phyloP scores from a whole-genome alignment of 2,329 filamentous ascomycete genomes.

The Penicillium sclerotiorum region DNA sequence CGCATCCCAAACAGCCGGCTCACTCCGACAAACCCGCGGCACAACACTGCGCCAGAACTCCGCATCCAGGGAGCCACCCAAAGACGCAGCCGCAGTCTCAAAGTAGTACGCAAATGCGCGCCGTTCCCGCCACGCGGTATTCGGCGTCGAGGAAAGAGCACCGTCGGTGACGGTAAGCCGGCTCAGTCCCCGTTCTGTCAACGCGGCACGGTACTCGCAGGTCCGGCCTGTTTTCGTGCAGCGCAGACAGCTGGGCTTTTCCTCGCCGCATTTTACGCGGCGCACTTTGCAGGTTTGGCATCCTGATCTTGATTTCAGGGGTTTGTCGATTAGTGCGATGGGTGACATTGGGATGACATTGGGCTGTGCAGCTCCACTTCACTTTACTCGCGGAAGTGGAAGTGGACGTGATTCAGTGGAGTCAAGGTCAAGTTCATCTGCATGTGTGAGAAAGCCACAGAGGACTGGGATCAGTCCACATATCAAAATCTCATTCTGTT shows the following conservation, averaged over 20 bases:
- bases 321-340: background rate
- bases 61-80: slow-evolving; percentile 38
- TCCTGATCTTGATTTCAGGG: slow-evolving; percentile 26
- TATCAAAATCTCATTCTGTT: too few relatives aligned
- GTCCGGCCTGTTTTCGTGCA: slow-evolving; percentile 35
- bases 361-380: too few relatives aligned
- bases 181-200: background rate
- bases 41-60: slow-evolving; percentile 41
- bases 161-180: slow-evolving; percentile 8
- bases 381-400: too few relatives aligned
- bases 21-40: slow-evolving; percentile 37
- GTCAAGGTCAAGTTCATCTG: too few relatives aligned
- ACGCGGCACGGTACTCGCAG: slow-evolving; percentile 33
- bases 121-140: slow-evolving; percentile 34
- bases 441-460: too few relatives aligned
- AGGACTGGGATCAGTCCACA: too few relatives aligned
- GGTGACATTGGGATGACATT: slow-evolving; percentile 1
- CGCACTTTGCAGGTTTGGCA: slow-evolving; percentile 41
- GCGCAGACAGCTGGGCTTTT: slow-evolving; percentile 34
- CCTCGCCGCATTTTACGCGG: slow-evolving; percentile 39
- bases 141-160: slow-evolving; percentile 23
- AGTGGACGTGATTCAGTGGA: too few relatives aligned
- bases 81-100: slow-evolving; percentile 31
- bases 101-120: slow-evolving; percentile 45
- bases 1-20: slow-evolving; percentile 44